Conservation (phyloP, 169 alveolate genomes). For the Eimeria praecox region DNA sequence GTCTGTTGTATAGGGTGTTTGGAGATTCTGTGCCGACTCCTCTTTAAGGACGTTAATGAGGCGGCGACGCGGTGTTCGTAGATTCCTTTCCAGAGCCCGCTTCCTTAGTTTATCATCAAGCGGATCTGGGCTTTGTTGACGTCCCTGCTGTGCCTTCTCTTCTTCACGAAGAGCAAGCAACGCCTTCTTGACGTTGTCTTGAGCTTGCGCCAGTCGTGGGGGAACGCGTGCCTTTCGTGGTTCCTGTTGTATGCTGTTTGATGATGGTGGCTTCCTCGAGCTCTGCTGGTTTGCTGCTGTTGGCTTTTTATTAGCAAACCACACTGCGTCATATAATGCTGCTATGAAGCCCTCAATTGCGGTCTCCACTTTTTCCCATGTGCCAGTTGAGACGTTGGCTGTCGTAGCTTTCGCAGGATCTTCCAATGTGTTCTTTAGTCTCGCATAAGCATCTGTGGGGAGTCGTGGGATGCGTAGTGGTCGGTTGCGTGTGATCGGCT, state of each 20-base stretch:
- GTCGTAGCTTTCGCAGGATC: neutral
- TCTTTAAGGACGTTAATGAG: neutral
- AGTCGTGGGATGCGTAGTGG: neutral
- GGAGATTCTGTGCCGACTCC: neutral
- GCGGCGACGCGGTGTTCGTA: neutral
- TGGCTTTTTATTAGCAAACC: neutral
- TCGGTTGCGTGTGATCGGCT: neutral
- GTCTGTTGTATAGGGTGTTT: neutral
- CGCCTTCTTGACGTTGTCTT: neutral
- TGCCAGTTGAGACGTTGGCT: neutral
- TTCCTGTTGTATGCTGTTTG: too few relatives aligned
- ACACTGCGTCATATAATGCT: neutral
- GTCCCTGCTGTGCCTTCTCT: neutral
- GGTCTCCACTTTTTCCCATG: neutral
- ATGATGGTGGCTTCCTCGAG: too few relatives aligned
- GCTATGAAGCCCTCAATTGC: neutral
- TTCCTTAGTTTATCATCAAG: too few relatives aligned
- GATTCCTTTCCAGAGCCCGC: neutral
- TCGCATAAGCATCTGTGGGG: neutral
- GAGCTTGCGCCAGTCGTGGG: neutral
- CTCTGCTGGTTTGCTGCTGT: neutral
- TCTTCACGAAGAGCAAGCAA: neutral
- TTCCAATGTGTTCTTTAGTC: neutral
- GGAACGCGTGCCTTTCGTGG: neutral
- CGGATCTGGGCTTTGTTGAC: neutral